Evolutionary conservation across 2,329 filamentous ascomycete genomes (phyloP), one percentile per base, ranked within the genome.

Genomic region (Venturia oleaginea): DNA sequence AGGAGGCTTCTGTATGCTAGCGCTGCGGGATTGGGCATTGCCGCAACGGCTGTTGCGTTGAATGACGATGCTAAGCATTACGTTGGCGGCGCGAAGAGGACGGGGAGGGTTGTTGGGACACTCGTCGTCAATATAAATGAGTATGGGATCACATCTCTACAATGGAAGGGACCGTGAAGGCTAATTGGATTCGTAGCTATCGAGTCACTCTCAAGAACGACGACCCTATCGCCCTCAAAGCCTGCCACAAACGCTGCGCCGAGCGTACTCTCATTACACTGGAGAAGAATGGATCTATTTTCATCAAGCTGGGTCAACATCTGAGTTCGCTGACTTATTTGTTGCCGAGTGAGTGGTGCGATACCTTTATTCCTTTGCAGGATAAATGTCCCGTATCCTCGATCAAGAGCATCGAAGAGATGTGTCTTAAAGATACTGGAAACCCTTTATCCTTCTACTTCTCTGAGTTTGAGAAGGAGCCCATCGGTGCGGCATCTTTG

Each of bases 301-400:
- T 97, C 71, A 97, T 99, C 75, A 99, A 99, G 77, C 80, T 99
- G 46, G 94, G 94, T 8, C 94, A 99, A 72, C 94, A 99, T 77
- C 76, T 99, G 76, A 96, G 91, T 75, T 93, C 91, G 68, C 90
- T 97, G 89, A 95, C 94, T 72, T 97, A 97, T 74, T 83, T 97
- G 11, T 82, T 97, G 11, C 93, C 93, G 1, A 77, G 83, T 61
- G 93, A 97, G 77, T 97, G 93, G 92, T 96, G 92, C 38, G 88
- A 88, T 40, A 97, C 94, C 0, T 99, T 99, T 73, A 89, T 99
- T 69, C 94, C 94, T 0, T 81, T 99, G 30, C 94, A 99, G 77
- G 95, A 99, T 78, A 89, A 89, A 76, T 99, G 94, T 72, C 94
- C 94, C 0, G 87, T 97, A 6, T 97, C 92, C 4, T 93, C 92